Conservation (phyloP, 176 grass and related monocot genomes). For the Avena sativa region DNA sequence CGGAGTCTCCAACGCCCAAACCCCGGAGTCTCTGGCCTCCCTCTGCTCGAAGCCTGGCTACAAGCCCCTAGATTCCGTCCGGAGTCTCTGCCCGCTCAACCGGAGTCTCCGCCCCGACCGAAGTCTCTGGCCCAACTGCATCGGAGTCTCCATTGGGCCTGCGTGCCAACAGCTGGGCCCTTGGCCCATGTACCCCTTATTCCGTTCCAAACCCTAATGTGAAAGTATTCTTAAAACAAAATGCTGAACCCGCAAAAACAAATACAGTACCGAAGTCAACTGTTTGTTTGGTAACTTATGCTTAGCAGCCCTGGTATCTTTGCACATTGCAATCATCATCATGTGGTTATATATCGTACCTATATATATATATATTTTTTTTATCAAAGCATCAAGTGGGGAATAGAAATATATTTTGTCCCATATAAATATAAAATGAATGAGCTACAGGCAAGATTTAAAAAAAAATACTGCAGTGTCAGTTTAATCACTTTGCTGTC, state of each 20-base stretch:
- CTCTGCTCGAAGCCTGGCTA: too few species aligned
- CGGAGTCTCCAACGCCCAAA: too few species aligned
- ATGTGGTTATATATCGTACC: neutral
- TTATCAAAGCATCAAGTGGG: neutral
- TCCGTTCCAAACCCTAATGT: neutral
- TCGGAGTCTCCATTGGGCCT: too few species aligned
- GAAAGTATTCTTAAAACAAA: neutral
- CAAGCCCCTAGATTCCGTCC: too few species aligned
- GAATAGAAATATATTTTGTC: neutral
- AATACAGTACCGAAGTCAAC: conserved; percentile 14
- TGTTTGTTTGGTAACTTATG: neutral
- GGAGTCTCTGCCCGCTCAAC: too few species aligned
- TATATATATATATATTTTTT: neutral
- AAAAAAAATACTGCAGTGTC: neutral
- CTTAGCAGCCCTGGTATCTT: neutral
- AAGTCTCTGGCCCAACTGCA: too few species aligned
- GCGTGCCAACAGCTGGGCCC: too few species aligned
- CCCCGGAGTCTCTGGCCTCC: too few species aligned
- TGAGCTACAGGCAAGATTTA: neutral
- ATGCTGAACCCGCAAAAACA: neutral
- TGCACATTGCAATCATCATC: neutral
- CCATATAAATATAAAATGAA: neutral
- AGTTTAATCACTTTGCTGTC: conserved; percentile 2
- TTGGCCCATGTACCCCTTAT: too few species aligned
- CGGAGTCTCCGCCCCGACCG: too few species aligned